These are phyloP conservation scores for Triangularia setosa DNA, from an alignment of 2,329 filamentous ascomycete species.

Conservation along the genomic window DNA sequence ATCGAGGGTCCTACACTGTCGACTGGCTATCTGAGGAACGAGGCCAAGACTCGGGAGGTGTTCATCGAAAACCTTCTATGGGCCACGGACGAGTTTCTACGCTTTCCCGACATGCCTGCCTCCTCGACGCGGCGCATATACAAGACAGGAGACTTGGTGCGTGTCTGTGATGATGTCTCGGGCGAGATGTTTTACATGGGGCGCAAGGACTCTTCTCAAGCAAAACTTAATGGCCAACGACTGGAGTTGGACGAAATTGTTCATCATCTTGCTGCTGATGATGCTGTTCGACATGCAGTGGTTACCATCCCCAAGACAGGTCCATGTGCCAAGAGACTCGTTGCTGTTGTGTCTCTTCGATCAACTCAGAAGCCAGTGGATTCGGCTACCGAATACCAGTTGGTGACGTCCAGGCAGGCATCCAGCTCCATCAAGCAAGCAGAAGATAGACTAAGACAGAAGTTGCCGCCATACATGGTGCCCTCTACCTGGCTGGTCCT, in stretches of 20 bases:
- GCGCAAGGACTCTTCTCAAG: constrained; percentile 33
- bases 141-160: constrained; percentile 35
- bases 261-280: constrained; percentile 35
- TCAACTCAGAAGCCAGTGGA: background rate
- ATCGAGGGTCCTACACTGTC: constrained; percentile 22
- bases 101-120: constrained; percentile 37
- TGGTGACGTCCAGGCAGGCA: constrained; percentile 12
- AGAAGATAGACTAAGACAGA: constrained; percentile 29
- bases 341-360: constrained; percentile 20
- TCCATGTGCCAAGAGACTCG: constrained; percentile 22
- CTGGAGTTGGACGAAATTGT: constrained; percentile 40
- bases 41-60: constrained; percentile 40
- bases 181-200: constrained; percentile 24
- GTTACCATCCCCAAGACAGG: constrained; percentile 37
- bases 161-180: constrained; percentile 24
- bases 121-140: constrained; percentile 50
- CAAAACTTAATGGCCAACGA: constrained; percentile 28
- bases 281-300: constrained; percentile 42
- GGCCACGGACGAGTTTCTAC: constrained; percentile 39
- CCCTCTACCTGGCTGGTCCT: constrained; percentile 31
- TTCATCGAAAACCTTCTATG: constrained; percentile 43
- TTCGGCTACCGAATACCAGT: background rate
- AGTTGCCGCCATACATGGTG: constrained; percentile 36
- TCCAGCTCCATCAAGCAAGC: constrained; percentile 1
- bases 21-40: constrained; percentile 21